phyloP scores from a whole-genome alignment of 108 stramenopile species.

The Asterionellopsis glacialis region DNA sequence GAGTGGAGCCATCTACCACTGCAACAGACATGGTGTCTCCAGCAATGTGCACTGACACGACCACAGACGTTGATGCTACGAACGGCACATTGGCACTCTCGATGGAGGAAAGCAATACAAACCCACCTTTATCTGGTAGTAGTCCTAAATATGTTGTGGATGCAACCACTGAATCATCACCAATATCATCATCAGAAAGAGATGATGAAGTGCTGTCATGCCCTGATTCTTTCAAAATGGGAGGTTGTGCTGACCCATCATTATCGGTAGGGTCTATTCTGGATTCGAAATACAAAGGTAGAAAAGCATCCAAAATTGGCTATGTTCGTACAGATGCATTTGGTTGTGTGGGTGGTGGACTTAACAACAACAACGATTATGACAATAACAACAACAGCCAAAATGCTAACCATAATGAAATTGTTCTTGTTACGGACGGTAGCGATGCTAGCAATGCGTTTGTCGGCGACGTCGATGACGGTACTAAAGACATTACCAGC shows the following conservation, averaged over 20 bases:
- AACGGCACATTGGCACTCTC: no score
- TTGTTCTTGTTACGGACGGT: no score
- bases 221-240: constrained; percentile 26
- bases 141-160: not conserved
- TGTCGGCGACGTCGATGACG: not conserved
- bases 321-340: constrained; percentile 25
- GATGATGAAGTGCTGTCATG: constrained; percentile 5
- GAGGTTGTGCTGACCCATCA: constrained; percentile 79
- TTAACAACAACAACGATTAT: no score
- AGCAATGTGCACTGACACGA: no score
- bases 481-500: not conserved
- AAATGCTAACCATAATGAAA: no score
- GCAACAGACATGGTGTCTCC: not conserved
- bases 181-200: not conserved
- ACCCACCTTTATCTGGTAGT: not conserved
- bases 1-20: not conserved
- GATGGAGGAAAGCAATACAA: no score
- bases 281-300: constrained; percentile 45
- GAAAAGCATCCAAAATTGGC: constrained; percentile 47
- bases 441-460: no score
- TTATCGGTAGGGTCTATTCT: constrained; percentile 54
- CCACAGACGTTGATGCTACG: no score
- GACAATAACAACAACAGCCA: no score
- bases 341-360: constrained; percentile 25
- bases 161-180: not conserved